phyloP scores from a whole-genome alignment of 1,284 basidiomycete genomes.

The Singerocomus inundabilis region DNA sequence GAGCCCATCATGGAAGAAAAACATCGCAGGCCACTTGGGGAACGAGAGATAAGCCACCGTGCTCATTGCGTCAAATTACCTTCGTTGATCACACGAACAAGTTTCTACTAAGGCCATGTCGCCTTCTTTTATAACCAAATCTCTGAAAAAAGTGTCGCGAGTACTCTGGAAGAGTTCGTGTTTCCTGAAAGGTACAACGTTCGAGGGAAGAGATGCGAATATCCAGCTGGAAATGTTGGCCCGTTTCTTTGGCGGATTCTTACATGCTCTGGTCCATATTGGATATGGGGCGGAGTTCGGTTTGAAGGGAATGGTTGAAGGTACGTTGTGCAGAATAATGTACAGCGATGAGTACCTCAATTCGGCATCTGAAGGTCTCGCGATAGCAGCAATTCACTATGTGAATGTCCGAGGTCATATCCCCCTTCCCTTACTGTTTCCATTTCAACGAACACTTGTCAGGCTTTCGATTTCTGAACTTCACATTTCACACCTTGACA shows the following conservation, averaged over 20 bases:
- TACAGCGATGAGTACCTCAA: not conserved
- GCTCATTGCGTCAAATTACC: not conserved
- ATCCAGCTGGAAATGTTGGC: conserved; percentile 25
- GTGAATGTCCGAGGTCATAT: conserved; percentile 18
- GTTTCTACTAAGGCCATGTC: conserved; percentile 59
- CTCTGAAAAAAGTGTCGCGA: conserved; percentile 40
- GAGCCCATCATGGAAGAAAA: conserved; percentile 39
- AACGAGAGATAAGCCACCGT: conserved; percentile 37
- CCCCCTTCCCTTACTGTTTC: conserved; percentile 16
- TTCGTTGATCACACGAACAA: conserved; percentile 22
- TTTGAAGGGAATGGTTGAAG: conserved; percentile 33
- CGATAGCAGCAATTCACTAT: conserved; percentile 19
- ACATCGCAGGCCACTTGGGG: conserved; percentile 41
- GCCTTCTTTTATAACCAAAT: conserved; percentile 53
- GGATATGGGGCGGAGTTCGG: conserved; percentile 35
- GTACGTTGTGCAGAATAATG: conserved; percentile 9
- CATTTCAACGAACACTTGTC: not conserved
- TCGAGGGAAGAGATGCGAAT: conserved; percentile 13
- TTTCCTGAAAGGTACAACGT: conserved; percentile 56
- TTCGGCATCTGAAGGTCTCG: conserved; percentile 22
- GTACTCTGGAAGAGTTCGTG: conserved; percentile 53
- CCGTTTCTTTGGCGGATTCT: conserved; percentile 26
- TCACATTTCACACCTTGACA: too few species aligned
- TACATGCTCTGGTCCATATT: conserved; percentile 32
- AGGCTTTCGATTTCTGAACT: too few species aligned